Percentiles rank a stretch among this genome's conserved stretches.
Evolutionary conservation across 2,329 filamentous ascomycete species (phyloP).

Genomic region (Trichoderma afroharzianum): DNA sequence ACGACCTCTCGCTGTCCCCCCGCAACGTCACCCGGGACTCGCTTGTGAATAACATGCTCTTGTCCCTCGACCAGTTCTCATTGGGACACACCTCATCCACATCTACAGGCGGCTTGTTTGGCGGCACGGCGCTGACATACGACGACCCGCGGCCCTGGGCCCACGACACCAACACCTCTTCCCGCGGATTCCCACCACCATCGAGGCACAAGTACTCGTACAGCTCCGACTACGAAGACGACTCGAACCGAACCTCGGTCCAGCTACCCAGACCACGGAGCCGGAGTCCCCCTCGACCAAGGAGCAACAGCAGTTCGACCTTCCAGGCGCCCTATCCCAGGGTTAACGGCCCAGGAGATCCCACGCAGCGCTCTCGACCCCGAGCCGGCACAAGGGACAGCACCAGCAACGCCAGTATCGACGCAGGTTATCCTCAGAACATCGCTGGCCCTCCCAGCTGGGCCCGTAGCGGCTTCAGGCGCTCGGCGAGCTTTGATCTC

Average conservation of each 20-base stretch:
- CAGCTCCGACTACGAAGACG: slow-evolving; percentile 56
- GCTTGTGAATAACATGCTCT: slow-evolving; percentile 91
- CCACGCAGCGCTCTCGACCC: slow-evolving; percentile 44
- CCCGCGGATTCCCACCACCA: neutral
- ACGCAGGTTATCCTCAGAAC: slow-evolving; percentile 56
- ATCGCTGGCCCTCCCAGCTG: slow-evolving; percentile 56
- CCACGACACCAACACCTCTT: slow-evolving; percentile 21
- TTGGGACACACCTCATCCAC: slow-evolving; percentile 40
- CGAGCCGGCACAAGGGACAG: slow-evolving; percentile 69
- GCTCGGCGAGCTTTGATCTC: slow-evolving; percentile 74
- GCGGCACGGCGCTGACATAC: slow-evolving; percentile 23
- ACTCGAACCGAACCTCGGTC: slow-evolving; percentile 51
- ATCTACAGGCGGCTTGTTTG: slow-evolving; percentile 9
- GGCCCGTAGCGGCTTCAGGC: slow-evolving; percentile 44
- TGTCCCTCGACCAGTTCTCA: slow-evolving; percentile 83
- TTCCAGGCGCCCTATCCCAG: slow-evolving; percentile 58
- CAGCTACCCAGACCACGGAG: slow-evolving; percentile 35
- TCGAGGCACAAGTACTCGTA: slow-evolving; percentile 47
- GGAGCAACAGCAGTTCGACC: slow-evolving; percentile 79
- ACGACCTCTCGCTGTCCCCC: slow-evolving; percentile 79
- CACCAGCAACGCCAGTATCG: slow-evolving; percentile 64
- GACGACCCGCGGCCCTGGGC: slow-evolving; percentile 24
- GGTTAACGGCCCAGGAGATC: slow-evolving; percentile 60
- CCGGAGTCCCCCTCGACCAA: slow-evolving; percentile 38
- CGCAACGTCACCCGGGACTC: slow-evolving; percentile 80